Conservation (phyloP, 495 filamentous ascomycete species). For the Neurospora intermedia region DNA sequence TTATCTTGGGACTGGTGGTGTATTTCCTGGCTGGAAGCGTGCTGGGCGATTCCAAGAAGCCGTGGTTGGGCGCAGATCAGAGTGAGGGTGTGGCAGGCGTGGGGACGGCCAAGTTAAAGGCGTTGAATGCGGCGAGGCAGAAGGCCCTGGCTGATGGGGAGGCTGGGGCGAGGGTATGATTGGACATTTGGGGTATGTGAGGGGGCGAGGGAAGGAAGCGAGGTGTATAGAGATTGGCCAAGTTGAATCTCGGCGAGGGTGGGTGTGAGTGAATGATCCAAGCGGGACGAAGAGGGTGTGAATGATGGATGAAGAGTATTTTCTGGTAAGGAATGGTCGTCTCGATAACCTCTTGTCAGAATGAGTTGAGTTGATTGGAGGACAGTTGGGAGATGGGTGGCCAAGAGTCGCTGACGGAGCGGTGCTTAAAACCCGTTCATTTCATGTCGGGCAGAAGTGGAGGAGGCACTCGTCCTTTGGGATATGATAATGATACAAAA, state of each 20-base stretch:
- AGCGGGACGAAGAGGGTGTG: neutral
- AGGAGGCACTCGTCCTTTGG: neutral
- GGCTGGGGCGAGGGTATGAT: neutral
- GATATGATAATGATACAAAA: neutral
- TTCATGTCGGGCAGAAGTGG: neutral
- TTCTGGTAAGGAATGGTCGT: neutral
- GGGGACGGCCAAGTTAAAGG: constrained; percentile 78
- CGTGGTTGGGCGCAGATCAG: constrained; percentile 84
- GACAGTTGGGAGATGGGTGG: neutral
- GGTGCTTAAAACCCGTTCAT: neutral
- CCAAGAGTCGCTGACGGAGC: neutral
- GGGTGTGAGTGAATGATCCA: neutral
- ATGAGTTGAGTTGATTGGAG: neutral
- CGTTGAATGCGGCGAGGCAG: constrained; percentile 41
- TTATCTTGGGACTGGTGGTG: constrained; percentile 69
- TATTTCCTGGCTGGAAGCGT: constrained; percentile 72
- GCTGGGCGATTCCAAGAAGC: constrained; percentile 86
- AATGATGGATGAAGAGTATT: neutral
- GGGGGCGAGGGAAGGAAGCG: neutral
- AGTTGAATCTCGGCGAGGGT: neutral
- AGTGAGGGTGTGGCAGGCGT: constrained; percentile 68
- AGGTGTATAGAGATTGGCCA: neutral
- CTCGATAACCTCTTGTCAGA: neutral
- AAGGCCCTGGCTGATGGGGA: neutral
- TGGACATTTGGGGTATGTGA: neutral